Evolutionary conservation across 2,329 filamentous ascomycete genomes (phyloP).

Genomic region (Calonectria leucothoes): DNA sequence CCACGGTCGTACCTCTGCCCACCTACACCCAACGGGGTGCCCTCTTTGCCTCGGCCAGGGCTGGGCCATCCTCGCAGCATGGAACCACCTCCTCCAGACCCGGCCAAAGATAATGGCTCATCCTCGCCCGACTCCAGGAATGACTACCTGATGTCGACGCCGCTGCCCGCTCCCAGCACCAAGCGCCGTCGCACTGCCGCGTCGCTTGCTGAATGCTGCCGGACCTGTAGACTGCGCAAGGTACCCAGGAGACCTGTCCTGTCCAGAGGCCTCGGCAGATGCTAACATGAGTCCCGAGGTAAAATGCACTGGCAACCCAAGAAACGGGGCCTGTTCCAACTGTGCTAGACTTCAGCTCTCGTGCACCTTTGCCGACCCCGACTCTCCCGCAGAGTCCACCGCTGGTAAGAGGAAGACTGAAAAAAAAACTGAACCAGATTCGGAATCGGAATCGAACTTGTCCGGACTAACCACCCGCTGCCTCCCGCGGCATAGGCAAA

Average conservation of each 20-base stretch:
- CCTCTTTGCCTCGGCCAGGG: neutral
- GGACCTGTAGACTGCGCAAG: slow-evolving; percentile 53
- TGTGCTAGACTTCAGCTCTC: slow-evolving; percentile 51
- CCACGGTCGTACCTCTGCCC: neutral
- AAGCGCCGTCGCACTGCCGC: slow-evolving; percentile 48
- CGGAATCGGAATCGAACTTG: neutral
- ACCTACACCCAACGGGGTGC: neutral
- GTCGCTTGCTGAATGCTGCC: slow-evolving; percentile 47
- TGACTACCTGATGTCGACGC: slow-evolving; percentile 22
- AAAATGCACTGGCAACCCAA: slow-evolving; percentile 54
- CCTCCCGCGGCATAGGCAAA: slow-evolving; percentile 36
- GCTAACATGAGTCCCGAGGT: slow-evolving; percentile 45
- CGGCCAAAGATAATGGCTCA: slow-evolving; percentile 4
- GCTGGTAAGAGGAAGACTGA: slow-evolving; percentile 31
- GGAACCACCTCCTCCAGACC: slow-evolving; percentile 2
- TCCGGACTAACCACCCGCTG: slow-evolving; percentile 5
- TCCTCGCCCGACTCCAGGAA: slow-evolving; percentile 9
- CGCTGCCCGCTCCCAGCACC: slow-evolving; percentile 33
- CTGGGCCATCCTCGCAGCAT: slow-evolving; percentile 1
- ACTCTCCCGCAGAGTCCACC: slow-evolving; percentile 31
- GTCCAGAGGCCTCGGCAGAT: neutral
- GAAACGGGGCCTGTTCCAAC: slow-evolving; percentile 50
- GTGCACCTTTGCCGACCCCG: slow-evolving; percentile 48
- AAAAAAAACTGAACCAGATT: neutral
- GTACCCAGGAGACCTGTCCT: slow-evolving; percentile 37